These are phyloP conservation scores for Thielaviopsis ethacetica DNA, from an alignment of 2,329 filamentous ascomycete species.

Conservation along the genomic window DNA sequence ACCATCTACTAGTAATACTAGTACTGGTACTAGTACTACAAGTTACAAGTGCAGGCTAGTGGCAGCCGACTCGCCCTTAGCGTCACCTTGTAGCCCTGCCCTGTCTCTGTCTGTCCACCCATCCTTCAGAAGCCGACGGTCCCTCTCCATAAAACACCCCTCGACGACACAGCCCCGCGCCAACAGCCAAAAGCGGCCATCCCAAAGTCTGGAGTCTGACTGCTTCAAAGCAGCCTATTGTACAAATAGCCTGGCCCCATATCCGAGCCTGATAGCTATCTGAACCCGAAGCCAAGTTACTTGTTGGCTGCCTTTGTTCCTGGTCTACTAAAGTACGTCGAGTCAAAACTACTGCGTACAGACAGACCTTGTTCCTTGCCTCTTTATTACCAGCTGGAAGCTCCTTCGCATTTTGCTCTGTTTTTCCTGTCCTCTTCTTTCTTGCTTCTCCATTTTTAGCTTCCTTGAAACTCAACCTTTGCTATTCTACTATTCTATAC, in stretches of 20 bases:
- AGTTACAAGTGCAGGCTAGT: too few relatives aligned
- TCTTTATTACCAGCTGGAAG: not conserved
- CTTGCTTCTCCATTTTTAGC: not conserved
- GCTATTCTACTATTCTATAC: not conserved
- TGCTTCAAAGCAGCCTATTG: not conserved
- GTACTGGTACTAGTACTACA: too few relatives aligned
- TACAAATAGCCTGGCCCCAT: not conserved
- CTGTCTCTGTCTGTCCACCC: not conserved
- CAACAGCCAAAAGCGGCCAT: conserved; percentile 1
- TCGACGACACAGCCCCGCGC: conserved; percentile 12
- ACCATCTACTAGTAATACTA: not conserved
- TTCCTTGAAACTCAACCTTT: not conserved
- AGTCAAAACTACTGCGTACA: not conserved
- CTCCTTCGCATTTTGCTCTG: not conserved
- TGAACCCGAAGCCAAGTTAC: not conserved
- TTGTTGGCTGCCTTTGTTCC: not conserved
- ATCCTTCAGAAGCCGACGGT: not conserved
- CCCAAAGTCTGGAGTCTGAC: conserved; percentile 1
- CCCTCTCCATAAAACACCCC: conserved; percentile 9
- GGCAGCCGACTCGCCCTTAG: too few relatives aligned
- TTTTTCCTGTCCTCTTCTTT: conserved; percentile 3
- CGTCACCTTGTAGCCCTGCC: not conserved
- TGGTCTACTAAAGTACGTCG: not conserved
- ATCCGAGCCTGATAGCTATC: not conserved
- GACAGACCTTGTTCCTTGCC: not conserved